Conservation (phyloP, 2,329 filamentous ascomycete species). For the Aotearoamyces nothofagi region DNA sequence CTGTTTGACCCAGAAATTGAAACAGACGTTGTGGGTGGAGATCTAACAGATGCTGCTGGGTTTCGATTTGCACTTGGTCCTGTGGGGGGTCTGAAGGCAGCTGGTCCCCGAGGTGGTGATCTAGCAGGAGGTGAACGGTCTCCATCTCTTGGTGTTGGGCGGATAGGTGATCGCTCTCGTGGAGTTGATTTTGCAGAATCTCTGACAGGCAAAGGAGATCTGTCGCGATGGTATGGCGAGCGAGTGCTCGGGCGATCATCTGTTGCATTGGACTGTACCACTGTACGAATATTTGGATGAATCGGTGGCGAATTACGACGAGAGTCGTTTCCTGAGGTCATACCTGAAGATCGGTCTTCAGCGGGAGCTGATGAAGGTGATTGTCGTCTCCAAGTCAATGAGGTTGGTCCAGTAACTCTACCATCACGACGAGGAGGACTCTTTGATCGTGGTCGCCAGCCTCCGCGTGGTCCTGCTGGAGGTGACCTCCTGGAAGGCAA, state of each 20-base stretch:
- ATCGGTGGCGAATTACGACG: slow-evolving; percentile 44
- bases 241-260: slow-evolving; percentile 12
- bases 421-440: slow-evolving; percentile 35
- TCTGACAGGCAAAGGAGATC: slow-evolving; percentile 15
- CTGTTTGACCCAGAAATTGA: slow-evolving; percentile 9
- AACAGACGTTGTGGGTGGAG: slow-evolving; percentile 6
- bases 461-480: slow-evolving; percentile 20
- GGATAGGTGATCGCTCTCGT: slow-evolving; percentile 16
- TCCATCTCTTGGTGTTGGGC: slow-evolving; percentile 6
- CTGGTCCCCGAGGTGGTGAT: slow-evolving; percentile 19
- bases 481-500: slow-evolving; percentile 17
- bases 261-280: slow-evolving; percentile 21
- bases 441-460: slow-evolving; percentile 26
- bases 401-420: slow-evolving; percentile 24
- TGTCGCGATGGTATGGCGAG: slow-evolving; percentile 13
- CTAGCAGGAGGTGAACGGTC: slow-evolving; percentile 2
- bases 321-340: slow-evolving; percentile 41
- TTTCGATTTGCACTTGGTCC: slow-evolving; percentile 17
- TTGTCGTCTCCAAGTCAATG: slow-evolving; percentile 33
- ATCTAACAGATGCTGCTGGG: slow-evolving; percentile 13
- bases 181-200: slow-evolving; percentile 16
- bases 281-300: slow-evolving; percentile 34
- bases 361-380: slow-evolving; percentile 33
- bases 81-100: slow-evolving; percentile 16
- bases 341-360: slow-evolving; percentile 32